Percentiles rank a stretch among this genome's conserved stretches.
Conservation (phyloP, 345 rosid species). For the Balakata baccata region DNA sequence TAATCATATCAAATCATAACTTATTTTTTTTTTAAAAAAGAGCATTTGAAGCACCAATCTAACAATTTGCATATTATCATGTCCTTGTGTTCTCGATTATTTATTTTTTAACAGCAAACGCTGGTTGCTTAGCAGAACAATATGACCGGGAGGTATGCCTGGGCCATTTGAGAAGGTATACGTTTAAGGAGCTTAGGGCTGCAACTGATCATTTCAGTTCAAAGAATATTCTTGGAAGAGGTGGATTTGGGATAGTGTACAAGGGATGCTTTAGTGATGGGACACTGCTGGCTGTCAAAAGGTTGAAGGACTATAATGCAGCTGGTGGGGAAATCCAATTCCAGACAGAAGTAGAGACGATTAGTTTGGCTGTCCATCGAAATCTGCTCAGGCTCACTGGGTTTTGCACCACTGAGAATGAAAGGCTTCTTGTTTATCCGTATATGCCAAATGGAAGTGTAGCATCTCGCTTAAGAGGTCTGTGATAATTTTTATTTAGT, state of each 20-base stretch:
- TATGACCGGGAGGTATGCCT: slow-evolving; percentile 81
- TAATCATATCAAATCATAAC: too few relatives aligned
- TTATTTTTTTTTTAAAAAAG: too few relatives aligned
- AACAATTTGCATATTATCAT: not conserved
- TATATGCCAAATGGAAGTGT: slow-evolving; percentile 97
- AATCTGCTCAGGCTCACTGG: slow-evolving; percentile 97
- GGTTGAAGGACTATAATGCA: slow-evolving; percentile 85
- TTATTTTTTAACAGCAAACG: slow-evolving; percentile 8
- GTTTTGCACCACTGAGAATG: slow-evolving; percentile 85
- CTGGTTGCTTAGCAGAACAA: slow-evolving; percentile 57
- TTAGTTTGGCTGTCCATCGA: slow-evolving; percentile 91
- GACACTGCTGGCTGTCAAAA: slow-evolving; percentile 83
- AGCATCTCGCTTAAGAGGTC: slow-evolving; percentile 88
- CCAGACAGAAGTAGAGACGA: slow-evolving; percentile 95
- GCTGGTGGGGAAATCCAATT: slow-evolving; percentile 95
- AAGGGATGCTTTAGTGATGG: slow-evolving; percentile 79
- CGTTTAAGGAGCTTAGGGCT: slow-evolving; percentile 83
- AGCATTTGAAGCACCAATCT: too few relatives aligned
- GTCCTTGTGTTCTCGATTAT: not conserved
- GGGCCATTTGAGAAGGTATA: slow-evolving; percentile 82
- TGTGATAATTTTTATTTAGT: slow-evolving; percentile 4
- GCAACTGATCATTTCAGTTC: slow-evolving; percentile 88
- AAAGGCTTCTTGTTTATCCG: slow-evolving; percentile 90
- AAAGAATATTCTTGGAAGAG: slow-evolving; percentile 86
- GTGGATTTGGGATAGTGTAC: slow-evolving; percentile 93